phyloP scores from a whole-genome alignment of 805 yeast species.

The Tetrapisispora pingtungensis region DNA sequence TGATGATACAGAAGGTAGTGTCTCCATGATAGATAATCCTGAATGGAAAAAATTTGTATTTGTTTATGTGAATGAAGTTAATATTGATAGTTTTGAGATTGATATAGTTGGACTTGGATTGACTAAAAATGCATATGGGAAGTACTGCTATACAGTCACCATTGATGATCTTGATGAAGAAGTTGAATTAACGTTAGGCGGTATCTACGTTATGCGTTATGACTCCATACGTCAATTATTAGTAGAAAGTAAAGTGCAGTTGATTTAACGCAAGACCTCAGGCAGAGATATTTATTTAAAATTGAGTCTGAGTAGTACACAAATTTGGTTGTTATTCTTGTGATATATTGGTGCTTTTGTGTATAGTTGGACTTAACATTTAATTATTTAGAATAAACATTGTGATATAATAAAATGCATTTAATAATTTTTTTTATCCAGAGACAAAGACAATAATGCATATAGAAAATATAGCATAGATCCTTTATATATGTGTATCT shows the following conservation, averaged over 20 bases:
- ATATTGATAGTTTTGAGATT: constrained; percentile 4
- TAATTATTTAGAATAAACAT: too few species aligned
- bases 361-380: too few species aligned
- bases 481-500: too few species aligned
- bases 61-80: constrained; percentile 29
- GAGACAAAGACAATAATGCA: too few species aligned
- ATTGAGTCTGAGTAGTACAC: too few species aligned
- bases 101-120: constrained; percentile 30
- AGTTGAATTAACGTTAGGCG: constrained; percentile 48
- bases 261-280: constrained; percentile 27
- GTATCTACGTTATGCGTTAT: constrained; percentile 69
- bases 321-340: too few species aligned
- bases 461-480: too few species aligned
- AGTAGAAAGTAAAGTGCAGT: constrained; percentile 33
- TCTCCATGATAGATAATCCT: constrained; percentile 73
- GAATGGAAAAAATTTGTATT: constrained; percentile 71
- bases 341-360: too few species aligned
- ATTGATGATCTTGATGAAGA: constrained; percentile 41
- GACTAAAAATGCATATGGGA: constrained; percentile 25
- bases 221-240: constrained; percentile 37
- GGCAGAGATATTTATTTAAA: not conserved
- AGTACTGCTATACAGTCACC: constrained; percentile 28
- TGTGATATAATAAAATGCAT: too few species aligned
- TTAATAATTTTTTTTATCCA: too few species aligned
- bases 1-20: constrained; percentile 61